phyloP scores from a whole-genome alignment of 257 asterid species.

The Echites panduratus region DNA sequence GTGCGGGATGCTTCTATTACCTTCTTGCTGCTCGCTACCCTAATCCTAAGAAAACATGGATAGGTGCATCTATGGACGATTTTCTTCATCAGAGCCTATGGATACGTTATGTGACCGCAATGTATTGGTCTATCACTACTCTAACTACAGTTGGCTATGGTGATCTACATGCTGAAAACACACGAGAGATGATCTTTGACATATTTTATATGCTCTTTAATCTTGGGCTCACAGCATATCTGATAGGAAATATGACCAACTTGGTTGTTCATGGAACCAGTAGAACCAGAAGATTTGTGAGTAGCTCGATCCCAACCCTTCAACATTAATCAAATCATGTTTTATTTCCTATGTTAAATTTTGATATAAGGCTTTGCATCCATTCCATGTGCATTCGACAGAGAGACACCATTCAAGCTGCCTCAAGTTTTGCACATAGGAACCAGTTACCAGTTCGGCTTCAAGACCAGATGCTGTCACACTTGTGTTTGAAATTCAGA shows the following conservation, averaged over 20 bases:
- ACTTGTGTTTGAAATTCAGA: constrained; percentile 40
- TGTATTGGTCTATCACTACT: constrained; percentile 94
- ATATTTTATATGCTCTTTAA: constrained; percentile 90
- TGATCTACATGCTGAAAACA: constrained; percentile 84
- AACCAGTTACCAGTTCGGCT: constrained; percentile 35
- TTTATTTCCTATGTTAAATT: not conserved
- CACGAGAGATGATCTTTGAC: constrained; percentile 75
- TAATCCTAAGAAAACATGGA: constrained; percentile 66
- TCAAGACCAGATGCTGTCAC: constrained; percentile 43
- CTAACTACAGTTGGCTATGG: constrained; percentile 96
- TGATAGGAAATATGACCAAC: constrained; percentile 97
- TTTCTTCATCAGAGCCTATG: constrained; percentile 59
- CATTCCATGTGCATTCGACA: not conserved
- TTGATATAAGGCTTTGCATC: not conserved
- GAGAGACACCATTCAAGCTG: constrained; percentile 41
- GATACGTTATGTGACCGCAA: constrained; percentile 74
- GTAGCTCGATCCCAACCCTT: constrained; percentile 16
- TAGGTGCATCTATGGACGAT: constrained; percentile 60
- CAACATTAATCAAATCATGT: not conserved
- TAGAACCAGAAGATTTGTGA: constrained; percentile 76
- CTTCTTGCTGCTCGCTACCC: constrained; percentile 69
- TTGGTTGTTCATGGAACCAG: constrained; percentile 92
- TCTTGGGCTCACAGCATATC: constrained; percentile 81
- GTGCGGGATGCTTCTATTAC: constrained; percentile 92
- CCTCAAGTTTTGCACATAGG: constrained; percentile 35